Conservation (phyloP, 768 basidiomycete genomes). For the Hemileccinum rubropunctum region DNA sequence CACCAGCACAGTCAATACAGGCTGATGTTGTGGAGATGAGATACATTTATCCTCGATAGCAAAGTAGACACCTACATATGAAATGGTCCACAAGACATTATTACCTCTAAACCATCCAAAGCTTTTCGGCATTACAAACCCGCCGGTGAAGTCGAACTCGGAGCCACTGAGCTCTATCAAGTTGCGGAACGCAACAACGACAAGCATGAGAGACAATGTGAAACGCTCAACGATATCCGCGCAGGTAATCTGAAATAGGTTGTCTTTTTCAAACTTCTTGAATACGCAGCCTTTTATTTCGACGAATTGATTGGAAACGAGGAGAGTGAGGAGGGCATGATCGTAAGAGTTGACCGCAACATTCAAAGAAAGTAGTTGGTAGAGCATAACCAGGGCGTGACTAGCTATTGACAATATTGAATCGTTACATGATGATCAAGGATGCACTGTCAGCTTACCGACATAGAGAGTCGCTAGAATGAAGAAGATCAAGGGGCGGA, state of each 20-base stretch:
- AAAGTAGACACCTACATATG: conserved; percentile 62
- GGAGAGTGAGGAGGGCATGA: conserved; percentile 87
- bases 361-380: conserved; percentile 91
- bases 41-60: neutral
- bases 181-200: conserved; percentile 89
- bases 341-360: conserved; percentile 99
- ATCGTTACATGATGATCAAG: neutral
- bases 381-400: conserved; percentile 93
- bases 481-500: conserved; percentile 85
- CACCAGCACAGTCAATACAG: conserved; percentile 84
- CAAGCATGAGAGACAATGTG: conserved; percentile 86
- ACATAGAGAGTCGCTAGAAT: conserved; percentile 77
- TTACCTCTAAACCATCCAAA: conserved; percentile 84
- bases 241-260: conserved; percentile 96
- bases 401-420: conserved; percentile 48
- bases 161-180: conserved; percentile 91
- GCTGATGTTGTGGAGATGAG: conserved; percentile 44
- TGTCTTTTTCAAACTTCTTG: conserved; percentile 99
- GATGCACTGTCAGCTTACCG: conserved; percentile 44
- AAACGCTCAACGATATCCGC: conserved; percentile 99
- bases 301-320: conserved; percentile 98
- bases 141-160: conserved; percentile 73
- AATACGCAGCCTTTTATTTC: conserved; percentile 99
- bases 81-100: conserved; percentile 81
- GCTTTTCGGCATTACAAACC: conserved; percentile 74